Base-by-base conservation (phyloP, 768 basidiomycete genomes). In the Hygrocybe punicea region DNA sequence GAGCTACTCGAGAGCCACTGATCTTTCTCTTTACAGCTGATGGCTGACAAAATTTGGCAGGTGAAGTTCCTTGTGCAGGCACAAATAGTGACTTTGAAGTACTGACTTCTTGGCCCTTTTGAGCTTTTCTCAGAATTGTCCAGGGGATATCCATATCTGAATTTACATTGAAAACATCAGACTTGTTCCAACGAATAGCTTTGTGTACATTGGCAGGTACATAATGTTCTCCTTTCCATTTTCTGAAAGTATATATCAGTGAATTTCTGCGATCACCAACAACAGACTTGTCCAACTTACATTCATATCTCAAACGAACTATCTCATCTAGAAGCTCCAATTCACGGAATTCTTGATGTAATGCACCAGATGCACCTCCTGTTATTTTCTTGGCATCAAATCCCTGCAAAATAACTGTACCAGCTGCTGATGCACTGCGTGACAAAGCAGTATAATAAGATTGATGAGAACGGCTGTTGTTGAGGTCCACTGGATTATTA, bases 361-460 rank as follows among this genome's bases (percentile, higher is more conserved):
- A 56, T 29, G 24, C 39, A 14, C 62, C 63, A 36, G 56, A 42
- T 3, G 57, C 29, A 29, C 62, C 29, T 25, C 57, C 55, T 25
- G 42, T 63, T 8, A 69, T 69, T 45, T 59, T 63, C 4, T 21
- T 24, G 3, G 21, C 16, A 52, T 62, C 53, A 59, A 69, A 69
- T 6, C 58, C 63, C 53, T 69, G 63, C 3, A 73, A 11, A 37
- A 73, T 71, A 1, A 67, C 13, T 6, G 69, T 71, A 8, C 62
- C 65, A 10, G 29, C 55, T 23, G 65, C 65, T 52, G 56, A 51
- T 16, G 58, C 55, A 13, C 63, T 56, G 29, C 63, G 37, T 34
- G 65, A 66, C 13, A 66, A 46, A 35, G 46, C 45, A 17, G 64
- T 65, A 48, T 64, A 65, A 46, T 46, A 58, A 9, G 56, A 49